Base-by-base conservation (phyloP, 148 eudicot species). In the Gaultheria prostrata region DNA sequence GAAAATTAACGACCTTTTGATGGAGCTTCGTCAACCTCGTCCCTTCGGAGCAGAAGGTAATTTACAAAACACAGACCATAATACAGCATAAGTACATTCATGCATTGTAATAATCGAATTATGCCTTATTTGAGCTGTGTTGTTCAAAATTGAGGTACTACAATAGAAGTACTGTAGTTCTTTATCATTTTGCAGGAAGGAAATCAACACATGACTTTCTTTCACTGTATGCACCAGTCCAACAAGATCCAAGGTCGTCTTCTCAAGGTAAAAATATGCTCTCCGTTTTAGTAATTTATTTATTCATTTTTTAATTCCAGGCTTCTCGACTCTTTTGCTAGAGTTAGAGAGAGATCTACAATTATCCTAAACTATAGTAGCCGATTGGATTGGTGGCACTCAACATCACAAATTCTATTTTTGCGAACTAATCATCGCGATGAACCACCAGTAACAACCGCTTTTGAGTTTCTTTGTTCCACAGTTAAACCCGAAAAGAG, bases 11-110 rank as follows among this genome's bases (percentile, higher is more conserved):
- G 67, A 53, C 15, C 73, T 69, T 46, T 39, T 18, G 76, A 90
- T 95, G 98, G 98, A 95, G 93, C 88, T 95, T 72, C 94, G 95
- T 87, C 97, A 94, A 85, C 88, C 94, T 82, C 90, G 93, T 71
- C 89, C 94, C 17, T 91, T 82, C 84, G 97, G 93, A 82, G 73
- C 90, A 50, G 91, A 91, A 91, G 95, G 95, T 91, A 93, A 57
- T 20, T 30, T 13, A 15, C 24, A 72, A 28, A 21, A 5, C 10
- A 24, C 1, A 11, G 21, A 28, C 32, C 8, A 67, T 32, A 20
- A 67, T 32, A 20, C 13, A 70, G 51, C 21, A n/a, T 43, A 65
- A 24, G 28, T 17, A 43, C 43, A 39, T 39, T 39, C 11, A 67
- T 8, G 15, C 12, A 28, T 69, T 14, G 30, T 30, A 28, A 28